Base-by-base conservation (phyloP, 2,329 filamentous ascomycete species). In the Cladosporium sp. region DNA sequence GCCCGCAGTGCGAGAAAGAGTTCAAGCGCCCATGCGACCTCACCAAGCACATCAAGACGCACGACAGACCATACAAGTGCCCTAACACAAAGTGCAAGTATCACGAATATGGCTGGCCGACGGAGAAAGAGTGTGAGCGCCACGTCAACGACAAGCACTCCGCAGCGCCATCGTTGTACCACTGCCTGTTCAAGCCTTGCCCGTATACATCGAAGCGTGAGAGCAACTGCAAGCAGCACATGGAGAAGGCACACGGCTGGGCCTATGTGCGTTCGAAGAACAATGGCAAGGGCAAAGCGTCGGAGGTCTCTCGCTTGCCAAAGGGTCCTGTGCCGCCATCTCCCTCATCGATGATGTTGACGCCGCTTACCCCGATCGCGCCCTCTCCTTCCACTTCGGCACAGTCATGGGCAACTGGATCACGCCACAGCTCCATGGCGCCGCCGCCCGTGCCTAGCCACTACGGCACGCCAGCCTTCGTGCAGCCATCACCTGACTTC, bases 61-160 rank as follows among this genome's bases (percentile, higher is more conserved):
- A 98, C 70, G 90, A 89, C 52, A 87, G 93, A 34, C 93, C 92
- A 9, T 96, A 88, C 87, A 98, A 98, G 76, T 98, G 93, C 71
- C 80, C 84, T 6, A 77, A 88, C 18, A 66, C 80, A 38, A 84
- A 81, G 43, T 97, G 93, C 86, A 95, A 95, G 68, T 97, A 95
- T 71, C 83, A 87, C 68, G 81, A 86, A 33, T 83, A 87, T 62
- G 93, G 93, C 46, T 97, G 92, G 87, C 92, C 93, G 4, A 97
- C 93, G 0, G 91, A 97, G 73, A 97, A 98, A 74, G 93, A 97
- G 74, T 87, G 91, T 72, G 91, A 95, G 63, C 87, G 93, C 49
- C 93, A 98, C 70, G 81, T 89, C 71, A 96, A 96, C 69, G 93
- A 98, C 76, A 95, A 95, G 75, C 93, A 98, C 74, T 91, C 88